phyloP scores from a whole-genome alignment of 495 filamentous ascomycete species.

The Aspergillus heteromorphus region DNA sequence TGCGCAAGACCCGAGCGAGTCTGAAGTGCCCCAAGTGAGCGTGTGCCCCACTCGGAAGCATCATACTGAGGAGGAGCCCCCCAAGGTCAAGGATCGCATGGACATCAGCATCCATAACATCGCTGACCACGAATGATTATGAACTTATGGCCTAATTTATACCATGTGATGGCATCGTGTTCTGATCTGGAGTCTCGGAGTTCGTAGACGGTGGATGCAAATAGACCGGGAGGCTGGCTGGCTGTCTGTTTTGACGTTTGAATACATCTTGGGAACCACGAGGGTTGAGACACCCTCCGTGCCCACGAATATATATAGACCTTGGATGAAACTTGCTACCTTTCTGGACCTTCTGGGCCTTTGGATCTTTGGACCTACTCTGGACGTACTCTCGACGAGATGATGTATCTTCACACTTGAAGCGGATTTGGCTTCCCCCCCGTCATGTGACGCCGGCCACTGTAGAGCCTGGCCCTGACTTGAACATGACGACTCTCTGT shows the following conservation, averaged over 20 bases:
- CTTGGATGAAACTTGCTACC: not conserved
- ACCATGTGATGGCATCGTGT: slow-evolving; percentile 3
- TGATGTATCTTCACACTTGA: not conserved
- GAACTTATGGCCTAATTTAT: slow-evolving; percentile 9
- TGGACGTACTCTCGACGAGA: not conserved
- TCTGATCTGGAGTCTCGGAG: slow-evolving; percentile 22
- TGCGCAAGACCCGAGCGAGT: slow-evolving; percentile 30
- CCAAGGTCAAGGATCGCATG: slow-evolving; percentile 48
- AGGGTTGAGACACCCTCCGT: slow-evolving; percentile 10
- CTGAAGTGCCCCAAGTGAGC: slow-evolving; percentile 35
- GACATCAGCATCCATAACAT: slow-evolving; percentile 59
- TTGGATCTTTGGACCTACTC: too few species aligned
- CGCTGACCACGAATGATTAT: slow-evolving; percentile 39
- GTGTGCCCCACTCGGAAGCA: slow-evolving; percentile 18
- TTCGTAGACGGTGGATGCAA: slow-evolving; percentile 19
- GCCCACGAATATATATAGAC: not conserved
- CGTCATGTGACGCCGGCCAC: not conserved
- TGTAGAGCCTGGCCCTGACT: too few species aligned
- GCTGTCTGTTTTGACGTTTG: slow-evolving; percentile 13
- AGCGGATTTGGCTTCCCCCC: too few species aligned
- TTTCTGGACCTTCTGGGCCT: slow-evolving; percentile 6
- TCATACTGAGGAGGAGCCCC: slow-evolving; percentile 27
- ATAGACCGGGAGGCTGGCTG: slow-evolving; percentile 14
- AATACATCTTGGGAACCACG: slow-evolving; percentile 11
- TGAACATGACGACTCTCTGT: too few species aligned